Conservation (phyloP, 208 protist genomes). For the Leishmania aethiopica region DNA sequence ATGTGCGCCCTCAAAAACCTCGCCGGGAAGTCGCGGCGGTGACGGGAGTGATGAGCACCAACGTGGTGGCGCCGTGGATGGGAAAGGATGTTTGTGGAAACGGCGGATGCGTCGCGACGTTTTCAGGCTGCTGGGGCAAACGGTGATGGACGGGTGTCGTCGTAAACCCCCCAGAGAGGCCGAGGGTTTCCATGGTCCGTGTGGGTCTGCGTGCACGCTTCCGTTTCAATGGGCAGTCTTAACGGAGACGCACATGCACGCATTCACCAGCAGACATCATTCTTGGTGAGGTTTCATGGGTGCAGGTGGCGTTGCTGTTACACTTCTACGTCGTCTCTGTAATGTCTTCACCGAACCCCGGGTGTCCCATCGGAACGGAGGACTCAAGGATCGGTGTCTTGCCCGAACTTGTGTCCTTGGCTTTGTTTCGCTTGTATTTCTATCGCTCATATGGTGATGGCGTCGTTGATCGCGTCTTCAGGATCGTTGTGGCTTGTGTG, state of each 20-base stretch:
- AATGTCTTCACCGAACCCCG: not conserved
- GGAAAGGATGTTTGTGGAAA: too few relatives aligned
- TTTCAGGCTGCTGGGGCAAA: not conserved
- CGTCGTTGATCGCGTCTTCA: not conserved
- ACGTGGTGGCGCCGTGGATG: too few relatives aligned
- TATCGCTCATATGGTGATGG: not conserved
- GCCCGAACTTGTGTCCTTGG: not conserved
- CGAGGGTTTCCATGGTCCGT: not conserved
- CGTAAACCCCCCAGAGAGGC: not conserved
- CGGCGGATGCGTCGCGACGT: too few relatives aligned
- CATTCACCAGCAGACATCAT: not conserved
- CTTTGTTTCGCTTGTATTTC: not conserved
- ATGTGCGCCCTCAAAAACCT: too few relatives aligned
- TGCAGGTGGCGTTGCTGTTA: not conserved
- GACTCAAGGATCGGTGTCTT: not conserved
- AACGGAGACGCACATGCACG: not conserved
- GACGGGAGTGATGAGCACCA: too few relatives aligned
- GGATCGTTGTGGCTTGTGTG: not conserved
- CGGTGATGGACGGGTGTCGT: accelerated
- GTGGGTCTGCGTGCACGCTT: not conserved
- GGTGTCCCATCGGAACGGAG: not conserved
- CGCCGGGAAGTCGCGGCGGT: too few relatives aligned
- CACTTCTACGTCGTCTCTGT: not conserved
- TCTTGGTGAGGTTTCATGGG: not conserved
- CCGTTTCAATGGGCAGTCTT: not conserved